phyloP scores from a whole-genome alignment of 768 basidiomycete species.

The Kwoniella pini region DNA sequence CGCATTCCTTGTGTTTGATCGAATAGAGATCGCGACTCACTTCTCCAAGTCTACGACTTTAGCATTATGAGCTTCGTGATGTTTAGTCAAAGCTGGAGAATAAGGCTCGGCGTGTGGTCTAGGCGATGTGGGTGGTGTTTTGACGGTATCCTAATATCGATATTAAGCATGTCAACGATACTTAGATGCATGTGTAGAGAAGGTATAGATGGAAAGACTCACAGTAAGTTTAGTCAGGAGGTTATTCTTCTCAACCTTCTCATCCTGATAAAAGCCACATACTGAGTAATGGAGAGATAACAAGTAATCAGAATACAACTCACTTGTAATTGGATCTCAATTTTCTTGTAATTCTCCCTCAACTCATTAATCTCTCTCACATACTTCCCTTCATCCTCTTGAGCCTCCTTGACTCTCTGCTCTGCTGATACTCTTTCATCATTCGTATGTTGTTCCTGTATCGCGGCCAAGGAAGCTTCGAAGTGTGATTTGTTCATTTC shows the following conservation, averaged over 20 bases:
- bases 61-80: conserved; percentile 43
- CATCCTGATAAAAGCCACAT: conserved; percentile 12
- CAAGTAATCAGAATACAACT: conserved; percentile 6
- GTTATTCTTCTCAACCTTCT: conserved; percentile 26
- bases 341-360: conserved; percentile 8
- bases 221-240: conserved; percentile 24
- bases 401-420: conserved; percentile 1
- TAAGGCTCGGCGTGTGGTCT: not conserved
- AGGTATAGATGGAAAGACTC: not conserved
- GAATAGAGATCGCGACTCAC: no score
- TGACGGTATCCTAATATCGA: not conserved
- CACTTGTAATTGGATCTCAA: conserved; percentile 29
- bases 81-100: conserved; percentile 23
- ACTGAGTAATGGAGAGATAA: not conserved
- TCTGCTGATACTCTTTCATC: conserved; percentile 13
- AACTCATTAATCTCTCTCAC: conserved; percentile 20
- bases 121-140: conserved; percentile 33
- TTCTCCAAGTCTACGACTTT: conserved; percentile 40
- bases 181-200: not conserved
- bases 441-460: conserved; percentile 21
- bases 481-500: conserved; percentile 47
- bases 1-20: no score
- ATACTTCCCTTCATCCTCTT: conserved; percentile 1
- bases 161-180: not conserved
- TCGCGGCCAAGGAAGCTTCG: conserved; percentile 23